Evolutionary conservation across 2,329 filamentous ascomycete genomes (phyloP).

Genomic region (Aspergillus cejpii): DNA sequence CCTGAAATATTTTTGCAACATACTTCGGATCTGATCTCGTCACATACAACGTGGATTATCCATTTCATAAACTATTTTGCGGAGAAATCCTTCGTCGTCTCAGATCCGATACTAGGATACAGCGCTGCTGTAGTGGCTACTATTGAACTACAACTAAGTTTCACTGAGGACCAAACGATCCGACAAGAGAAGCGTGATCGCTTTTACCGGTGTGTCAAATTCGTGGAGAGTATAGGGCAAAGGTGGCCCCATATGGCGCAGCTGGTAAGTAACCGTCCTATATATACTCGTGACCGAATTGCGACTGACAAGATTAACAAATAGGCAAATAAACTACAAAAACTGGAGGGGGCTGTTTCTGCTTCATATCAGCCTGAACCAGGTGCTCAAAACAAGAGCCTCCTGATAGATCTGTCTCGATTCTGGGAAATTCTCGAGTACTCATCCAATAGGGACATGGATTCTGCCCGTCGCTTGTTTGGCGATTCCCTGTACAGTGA

Average conservation of each 20-base stretch:
- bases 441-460: slow-evolving; percentile 37
- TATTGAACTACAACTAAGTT: slow-evolving; percentile 50
- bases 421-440: slow-evolving; percentile 48
- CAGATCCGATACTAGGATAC: slow-evolving; percentile 45
- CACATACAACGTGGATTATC: slow-evolving; percentile 49
- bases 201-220: slow-evolving; percentile 43
- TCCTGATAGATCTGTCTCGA: slow-evolving; percentile 43
- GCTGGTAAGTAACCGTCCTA: slow-evolving; percentile 30
- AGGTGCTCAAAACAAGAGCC: slow-evolving; percentile 30
- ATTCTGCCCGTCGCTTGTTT: slow-evolving; percentile 37
- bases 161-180: slow-evolving; percentile 39
- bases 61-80: slow-evolving; percentile 46
- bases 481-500: slow-evolving; percentile 36
- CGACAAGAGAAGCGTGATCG: slow-evolving; percentile 40
- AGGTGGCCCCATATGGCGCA: slow-evolving; percentile 44
- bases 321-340: slow-evolving; percentile 41
- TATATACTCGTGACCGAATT: not conserved
- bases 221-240: slow-evolving; percentile 38
- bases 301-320: not conserved
- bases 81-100: slow-evolving; percentile 43
- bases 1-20: slow-evolving; percentile 52
- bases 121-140: slow-evolving; percentile 50
- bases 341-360: slow-evolving; percentile 42
- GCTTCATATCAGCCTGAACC: slow-evolving; percentile 38
- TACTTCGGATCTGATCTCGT: slow-evolving; percentile 47